Percentiles rank a stretch among this genome's conserved stretches.
Conservation (phyloP, 2,329 filamentous ascomycete genomes). For the Exophiala spinifera region DNA sequence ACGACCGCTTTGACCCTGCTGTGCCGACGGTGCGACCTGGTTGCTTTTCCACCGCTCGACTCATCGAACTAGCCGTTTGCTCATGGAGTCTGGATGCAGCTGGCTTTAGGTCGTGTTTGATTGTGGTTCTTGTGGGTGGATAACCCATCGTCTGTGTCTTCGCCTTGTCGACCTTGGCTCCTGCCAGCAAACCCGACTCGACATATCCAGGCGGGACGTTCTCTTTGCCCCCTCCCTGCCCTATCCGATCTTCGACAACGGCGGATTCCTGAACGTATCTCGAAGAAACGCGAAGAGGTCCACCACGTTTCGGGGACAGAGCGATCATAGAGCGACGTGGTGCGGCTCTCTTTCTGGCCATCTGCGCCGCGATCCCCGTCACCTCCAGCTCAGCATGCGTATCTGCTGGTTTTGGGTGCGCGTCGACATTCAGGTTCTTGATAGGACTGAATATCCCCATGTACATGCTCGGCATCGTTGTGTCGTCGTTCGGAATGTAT, state of each 20-base stretch:
- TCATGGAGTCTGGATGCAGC: background rate
- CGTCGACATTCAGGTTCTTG: constrained; percentile 30
- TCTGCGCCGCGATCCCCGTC: constrained; percentile 36
- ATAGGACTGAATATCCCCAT: constrained; percentile 45
- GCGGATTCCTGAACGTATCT: constrained; percentile 42
- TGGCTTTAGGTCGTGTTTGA: background rate
- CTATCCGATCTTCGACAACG: constrained; percentile 46
- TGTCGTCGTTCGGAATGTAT: constrained; percentile 44
- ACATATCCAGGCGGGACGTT: constrained; percentile 55
- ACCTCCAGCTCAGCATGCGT: constrained; percentile 29
- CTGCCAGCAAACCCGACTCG: constrained; percentile 3
- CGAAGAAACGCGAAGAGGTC: constrained; percentile 47
- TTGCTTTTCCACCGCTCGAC: background rate
- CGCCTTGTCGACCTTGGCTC: constrained; percentile 6
- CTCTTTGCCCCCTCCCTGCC: constrained; percentile 59
- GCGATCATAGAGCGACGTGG: constrained; percentile 36
- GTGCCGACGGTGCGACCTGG: background rate
- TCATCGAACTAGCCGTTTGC: constrained; percentile 6
- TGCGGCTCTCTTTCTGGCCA: constrained; percentile 33
- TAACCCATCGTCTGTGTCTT: constrained; percentile 18
- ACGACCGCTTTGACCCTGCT: constrained; percentile 4
- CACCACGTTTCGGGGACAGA: constrained; percentile 43
- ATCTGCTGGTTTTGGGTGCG: background rate
- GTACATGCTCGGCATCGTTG: constrained; percentile 41
- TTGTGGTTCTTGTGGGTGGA: background rate